These are phyloP conservation scores for Ogataea saltuana DNA, from an alignment of 805 yeast species.

Conservation along the genomic window DNA sequence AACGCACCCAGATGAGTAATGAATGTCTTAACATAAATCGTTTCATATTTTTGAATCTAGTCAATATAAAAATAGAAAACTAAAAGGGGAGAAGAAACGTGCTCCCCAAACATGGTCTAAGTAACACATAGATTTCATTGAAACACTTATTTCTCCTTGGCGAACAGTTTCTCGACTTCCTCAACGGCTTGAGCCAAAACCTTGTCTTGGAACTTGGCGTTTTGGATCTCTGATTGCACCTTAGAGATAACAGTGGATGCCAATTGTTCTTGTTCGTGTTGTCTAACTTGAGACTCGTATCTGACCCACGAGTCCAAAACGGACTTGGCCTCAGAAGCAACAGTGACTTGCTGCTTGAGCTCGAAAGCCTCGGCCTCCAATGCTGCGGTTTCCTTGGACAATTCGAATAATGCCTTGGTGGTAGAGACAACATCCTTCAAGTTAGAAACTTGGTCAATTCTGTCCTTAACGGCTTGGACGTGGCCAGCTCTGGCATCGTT, in stretches of 20 bases:
- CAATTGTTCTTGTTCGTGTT: conserved; percentile 91
- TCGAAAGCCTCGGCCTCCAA: conserved; percentile 93
- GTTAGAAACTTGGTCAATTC: conserved; percentile 85
- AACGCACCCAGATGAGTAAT: neutral
- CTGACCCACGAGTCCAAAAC: conserved; percentile 99
- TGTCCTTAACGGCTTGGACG: conserved; percentile 87
- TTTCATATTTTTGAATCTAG: conserved; percentile 10
- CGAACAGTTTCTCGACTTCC: conserved; percentile 85
- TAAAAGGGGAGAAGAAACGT: conserved; percentile 4
- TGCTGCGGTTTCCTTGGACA: conserved; percentile 95
- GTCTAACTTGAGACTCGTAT: conserved; percentile 95
- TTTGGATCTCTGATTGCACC: conserved; percentile 79
- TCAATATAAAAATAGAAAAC: conserved; percentile 7
- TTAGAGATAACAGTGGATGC: conserved; percentile 82
- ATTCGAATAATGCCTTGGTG: conserved; percentile 88
- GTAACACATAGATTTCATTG: conserved; percentile 7
- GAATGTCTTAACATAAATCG: conserved; percentile 11
- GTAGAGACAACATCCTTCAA: conserved; percentile 89
- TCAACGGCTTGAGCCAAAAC: conserved; percentile 87
- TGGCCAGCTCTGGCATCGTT: conserved; percentile 88
- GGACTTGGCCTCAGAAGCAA: conserved; percentile 88
- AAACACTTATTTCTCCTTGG: conserved; percentile 32
- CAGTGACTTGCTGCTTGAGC: conserved; percentile 85
- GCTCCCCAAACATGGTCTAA: conserved; percentile 4
- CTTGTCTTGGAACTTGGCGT: conserved; percentile 91